Evolutionary conservation across 1,284 basidiomycete species (phyloP).

Genomic region (Boletus smithii): DNA sequence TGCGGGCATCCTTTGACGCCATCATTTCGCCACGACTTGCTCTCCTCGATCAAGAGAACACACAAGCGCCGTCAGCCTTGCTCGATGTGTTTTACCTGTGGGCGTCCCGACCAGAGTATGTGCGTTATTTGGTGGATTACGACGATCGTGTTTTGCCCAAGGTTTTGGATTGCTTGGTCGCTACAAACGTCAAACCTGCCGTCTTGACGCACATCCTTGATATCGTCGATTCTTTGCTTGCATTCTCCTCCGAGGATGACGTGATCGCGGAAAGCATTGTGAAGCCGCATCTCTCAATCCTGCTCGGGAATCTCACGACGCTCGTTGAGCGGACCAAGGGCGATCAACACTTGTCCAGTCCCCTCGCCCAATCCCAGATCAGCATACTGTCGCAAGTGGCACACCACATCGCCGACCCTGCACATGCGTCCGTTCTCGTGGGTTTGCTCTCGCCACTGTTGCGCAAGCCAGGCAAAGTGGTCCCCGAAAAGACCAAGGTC

Average conservation of each 20-base stretch:
- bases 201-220: slow-evolving; percentile 85
- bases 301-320: slow-evolving; percentile 73
- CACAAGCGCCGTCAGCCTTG: slow-evolving; percentile 87
- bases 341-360: slow-evolving; percentile 58
- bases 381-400: slow-evolving; percentile 78
- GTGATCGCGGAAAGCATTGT: slow-evolving; percentile 58
- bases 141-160: slow-evolving; percentile 72
- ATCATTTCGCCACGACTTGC: slow-evolving; percentile 84
- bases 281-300: slow-evolving; percentile 70
- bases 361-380: slow-evolving; percentile 82
- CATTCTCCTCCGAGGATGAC: slow-evolving; percentile 50
- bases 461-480: slow-evolving; percentile 69
- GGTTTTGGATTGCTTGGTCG: slow-evolving; percentile 78
- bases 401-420: slow-evolving; percentile 65
- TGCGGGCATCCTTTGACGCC: slow-evolving; percentile 62
- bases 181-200: slow-evolving; percentile 82
- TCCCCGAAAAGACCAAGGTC: slow-evolving; percentile 86
- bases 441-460: slow-evolving; percentile 79
- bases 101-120: slow-evolving; percentile 52
- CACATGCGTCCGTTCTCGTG: slow-evolving; percentile 76
- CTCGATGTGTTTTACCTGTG: slow-evolving; percentile 86
- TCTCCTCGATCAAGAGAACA: slow-evolving; percentile 80
- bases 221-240: slow-evolving; percentile 75
- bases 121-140: slow-evolving; percentile 54
- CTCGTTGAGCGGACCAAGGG: slow-evolving; percentile 67